Base-by-base conservation (phyloP, 2,329 filamentous ascomycete genomes). In the Aspergillus melleus region DNA sequence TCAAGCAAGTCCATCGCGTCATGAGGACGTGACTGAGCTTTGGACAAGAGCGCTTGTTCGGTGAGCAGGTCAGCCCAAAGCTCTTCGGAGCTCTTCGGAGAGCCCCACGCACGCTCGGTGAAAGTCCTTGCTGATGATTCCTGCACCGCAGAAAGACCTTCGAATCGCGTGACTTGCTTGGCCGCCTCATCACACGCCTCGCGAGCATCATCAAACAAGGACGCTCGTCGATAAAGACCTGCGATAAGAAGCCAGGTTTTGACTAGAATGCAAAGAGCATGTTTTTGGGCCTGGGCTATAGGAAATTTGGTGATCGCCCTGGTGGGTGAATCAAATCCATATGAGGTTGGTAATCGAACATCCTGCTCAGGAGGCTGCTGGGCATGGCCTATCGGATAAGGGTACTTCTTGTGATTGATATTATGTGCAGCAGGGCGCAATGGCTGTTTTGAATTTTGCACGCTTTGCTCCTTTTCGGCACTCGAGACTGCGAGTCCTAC, bases 211-310 rank as follows among this genome's bases (percentile, higher is more conserved):
- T 93, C 89, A 57, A 87, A 86, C 79, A 96, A 87, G 9, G 85
- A 85, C 8, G 94, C 91, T 55, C 92, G 86, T 29, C 92, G 86
- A 72, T 98, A 99, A 64, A 98, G 88, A 0, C 90, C 90, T 2
- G 92, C 90, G 62, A 97, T 92, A 72, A 95, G 89, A 9, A 97
- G 81, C 95, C 95, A 99, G 32, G 97, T 88, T 65, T 89, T 89
- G 20, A 92, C 80, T 16, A 99, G 76, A 11, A 88, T 71, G 4
- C 80, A 80, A 12, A 86, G 77, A 16, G 81, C 83, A 59, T 86
- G 84, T 56, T 82, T 82, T 54, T 84, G 80, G 53, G 81, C 79
- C 61, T 85, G 81, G 9, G 79, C 62, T 20, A 77, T 73, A 2
- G 82, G 77, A 59, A 86, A 84, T 55, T 79, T 79, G 46, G 83